Evolutionary conservation across 148 eudicot genomes (phyloP), one percentile per base, ranked within the genome.

Genomic region (Rhododendron molle): DNA sequence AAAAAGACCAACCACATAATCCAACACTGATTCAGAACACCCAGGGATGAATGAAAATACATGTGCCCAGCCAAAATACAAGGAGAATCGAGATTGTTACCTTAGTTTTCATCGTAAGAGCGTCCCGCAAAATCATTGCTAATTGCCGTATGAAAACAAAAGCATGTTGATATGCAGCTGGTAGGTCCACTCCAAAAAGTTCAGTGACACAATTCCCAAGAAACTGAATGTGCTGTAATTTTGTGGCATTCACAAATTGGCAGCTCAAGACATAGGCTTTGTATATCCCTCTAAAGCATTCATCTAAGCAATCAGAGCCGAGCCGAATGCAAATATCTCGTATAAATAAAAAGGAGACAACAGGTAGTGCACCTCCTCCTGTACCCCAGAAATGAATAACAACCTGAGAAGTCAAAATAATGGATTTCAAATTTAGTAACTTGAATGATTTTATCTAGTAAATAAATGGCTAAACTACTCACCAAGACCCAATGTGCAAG

Each of bases 331-430:
- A 97, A 36, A 94, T 86, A 85, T 94, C 98, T 91, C 96, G 92
- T 50, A 97, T 72, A 88, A 95, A 97, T 80, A 94, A 88, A 85
- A 97, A 93, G 50, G 98, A 91, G 86, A 91, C 94, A 88, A 92
- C 91, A 71, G 98, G 93, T 80, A 95, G 90, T 83, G 93, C 93
- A 83, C 94, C 98, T 83, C 93, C 93, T 78, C 99, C 98, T 67
- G 97, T 92, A 72, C 98, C 98, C 99, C 99, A 97, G 88, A 93
- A 95, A 83, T 97, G 99, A 87, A 97, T 90, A 85, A 88, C 95
- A 85, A 90, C 98, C 99, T 97, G 93, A 88, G 85, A 90, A 56
- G 71, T 86, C 80, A 82, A 81, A 87, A 84, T 78, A 23, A 62
- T 47, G 50, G 30, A 8, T 65, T 47, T 86, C 81, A 78, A 30